Evolutionary conservation across 148 eudicot species (phyloP), one percentile per base, ranked within the genome.

Genomic region (Rhododendron henanense): DNA sequence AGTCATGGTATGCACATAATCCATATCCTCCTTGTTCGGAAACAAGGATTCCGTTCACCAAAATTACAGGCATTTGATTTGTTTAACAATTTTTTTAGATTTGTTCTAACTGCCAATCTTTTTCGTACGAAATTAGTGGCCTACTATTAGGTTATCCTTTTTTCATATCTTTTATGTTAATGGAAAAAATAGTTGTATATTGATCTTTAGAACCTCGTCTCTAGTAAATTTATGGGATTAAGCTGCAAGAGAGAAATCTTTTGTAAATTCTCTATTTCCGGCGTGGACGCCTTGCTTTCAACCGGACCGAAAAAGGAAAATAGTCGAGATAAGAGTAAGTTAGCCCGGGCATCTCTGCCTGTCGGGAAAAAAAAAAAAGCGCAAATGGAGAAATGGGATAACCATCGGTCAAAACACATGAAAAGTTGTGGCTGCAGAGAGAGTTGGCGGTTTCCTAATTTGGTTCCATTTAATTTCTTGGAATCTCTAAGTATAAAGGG

Each of bases 321-420:
- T 53, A 53, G 1, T 3, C 57, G 18, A 53, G 5, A 53, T 15
- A 5, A 0, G 1, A 13, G 15, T 51, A 51, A 2, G 1, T 13
- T 51, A 11, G 3, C 0, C 13, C 3, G 3, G 13, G 0, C 10
- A 45, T 6, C 47, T 7, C 1, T 5, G 1, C 8, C 7, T 6
- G 1, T 7, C 1, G 47, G 7, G 7, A 45, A 6, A 47, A 39
- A 39, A 39, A 6, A 41, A 41, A 5, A 41, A 0, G 45, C 51
- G 0, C 10, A 48, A 55, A 55, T 55, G 61, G 61, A 61, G 6
- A 61, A 61, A 21, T 21, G 25, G 67, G 67, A 6, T 59, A 3
- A 23, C n/a, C 67, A 61, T 61, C 25, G 25, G 67, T 61, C 67
- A 65, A 65, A 65, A 18, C n/a, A 61, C n/a, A 59, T 59, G 23